phyloP scores from a whole-genome alignment of 2,329 filamentous ascomycete species.

The Neoascochyta sp. region DNA sequence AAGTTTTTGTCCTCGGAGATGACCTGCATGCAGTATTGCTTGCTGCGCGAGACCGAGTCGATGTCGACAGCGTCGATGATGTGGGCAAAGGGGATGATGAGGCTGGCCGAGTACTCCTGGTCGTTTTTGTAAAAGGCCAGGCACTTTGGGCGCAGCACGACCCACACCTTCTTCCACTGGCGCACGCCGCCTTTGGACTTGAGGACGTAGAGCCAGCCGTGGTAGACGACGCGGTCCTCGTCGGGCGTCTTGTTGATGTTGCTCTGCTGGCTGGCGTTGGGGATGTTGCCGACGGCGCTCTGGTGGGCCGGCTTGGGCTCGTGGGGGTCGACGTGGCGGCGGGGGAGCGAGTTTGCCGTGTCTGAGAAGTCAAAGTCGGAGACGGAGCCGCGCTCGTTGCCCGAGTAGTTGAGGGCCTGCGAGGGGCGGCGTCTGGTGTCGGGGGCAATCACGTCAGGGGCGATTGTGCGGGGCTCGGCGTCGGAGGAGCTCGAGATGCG shows the following conservation, averaged over 20 bases:
- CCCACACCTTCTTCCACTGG: slow-evolving; percentile 95
- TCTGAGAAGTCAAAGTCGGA: slow-evolving; percentile 92
- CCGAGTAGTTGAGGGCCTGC: slow-evolving; percentile 60
- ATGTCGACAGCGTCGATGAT: slow-evolving; percentile 92
- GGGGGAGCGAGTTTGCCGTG: slow-evolving; percentile 44
- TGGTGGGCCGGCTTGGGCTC: slow-evolving; percentile 34
- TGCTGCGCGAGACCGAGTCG: slow-evolving; percentile 79
- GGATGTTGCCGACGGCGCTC: too few species aligned
- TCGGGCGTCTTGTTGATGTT: slow-evolving; percentile 51
- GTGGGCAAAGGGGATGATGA: slow-evolving; percentile 72
- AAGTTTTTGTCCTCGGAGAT: slow-evolving; percentile 79
- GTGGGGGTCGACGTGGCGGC: slow-evolving; percentile 9
- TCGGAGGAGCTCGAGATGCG: slow-evolving; percentile 48
- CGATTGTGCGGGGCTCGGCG: slow-evolving; percentile 35
- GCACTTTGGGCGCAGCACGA: slow-evolving; percentile 79
- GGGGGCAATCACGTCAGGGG: slow-evolving; percentile 13
- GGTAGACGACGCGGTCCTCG: slow-evolving; percentile 86
- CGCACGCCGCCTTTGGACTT: slow-evolving; percentile 78
- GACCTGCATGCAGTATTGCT: slow-evolving; percentile 82
- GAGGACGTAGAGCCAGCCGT: slow-evolving; percentile 83
- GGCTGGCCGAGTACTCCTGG: slow-evolving; percentile 78
- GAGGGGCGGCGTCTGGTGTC: slow-evolving; percentile 53
- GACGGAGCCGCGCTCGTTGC: slow-evolving; percentile 68
- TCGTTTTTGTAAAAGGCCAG: slow-evolving; percentile 92
- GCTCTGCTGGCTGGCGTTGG: slow-evolving; percentile 64